Percentiles rank a stretch among this genome's conserved stretches.
These are phyloP conservation scores for Solanum aculeatissimum DNA, from an alignment of 305 asterid genomes.

Conservation along the genomic window DNA sequence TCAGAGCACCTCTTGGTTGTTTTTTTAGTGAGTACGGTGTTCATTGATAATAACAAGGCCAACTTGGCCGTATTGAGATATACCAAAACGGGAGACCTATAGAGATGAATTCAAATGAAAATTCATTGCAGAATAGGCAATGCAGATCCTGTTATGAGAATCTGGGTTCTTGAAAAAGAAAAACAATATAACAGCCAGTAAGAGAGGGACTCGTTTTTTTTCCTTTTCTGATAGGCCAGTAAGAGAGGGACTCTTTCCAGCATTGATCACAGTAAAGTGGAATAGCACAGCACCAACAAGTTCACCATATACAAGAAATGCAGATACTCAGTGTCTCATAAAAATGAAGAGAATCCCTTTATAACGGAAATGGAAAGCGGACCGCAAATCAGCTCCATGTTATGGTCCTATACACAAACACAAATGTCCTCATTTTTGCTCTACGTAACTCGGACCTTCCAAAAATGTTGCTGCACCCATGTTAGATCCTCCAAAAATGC, in stretches of 20 bases:
- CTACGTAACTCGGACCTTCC: not conserved
- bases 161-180: not conserved
- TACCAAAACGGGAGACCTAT: no score
- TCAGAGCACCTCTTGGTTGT: not conserved
- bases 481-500: not conserved
- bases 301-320: not conserved
- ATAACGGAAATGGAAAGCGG: not conserved
- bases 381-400: not conserved
- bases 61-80: no score
- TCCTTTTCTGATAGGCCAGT: not conserved
- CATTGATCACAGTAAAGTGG: not conserved
- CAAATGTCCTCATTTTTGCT: not conserved
- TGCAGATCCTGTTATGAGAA: not conserved
- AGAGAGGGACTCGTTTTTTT: not conserved
- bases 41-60: no score
- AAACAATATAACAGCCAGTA: not conserved
- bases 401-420: not conserved
- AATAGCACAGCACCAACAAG: not conserved
- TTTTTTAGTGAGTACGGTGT: no score
- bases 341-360: not conserved
- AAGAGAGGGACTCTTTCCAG: not conserved
- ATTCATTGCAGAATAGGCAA: not conserved
- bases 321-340: not conserved
- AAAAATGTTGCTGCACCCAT: not conserved
- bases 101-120: not conserved